Evolutionary conservation across 805 yeast genomes (phyloP), one percentile per base, ranked within the genome.

Genomic region (Myxozyma udenii): DNA sequence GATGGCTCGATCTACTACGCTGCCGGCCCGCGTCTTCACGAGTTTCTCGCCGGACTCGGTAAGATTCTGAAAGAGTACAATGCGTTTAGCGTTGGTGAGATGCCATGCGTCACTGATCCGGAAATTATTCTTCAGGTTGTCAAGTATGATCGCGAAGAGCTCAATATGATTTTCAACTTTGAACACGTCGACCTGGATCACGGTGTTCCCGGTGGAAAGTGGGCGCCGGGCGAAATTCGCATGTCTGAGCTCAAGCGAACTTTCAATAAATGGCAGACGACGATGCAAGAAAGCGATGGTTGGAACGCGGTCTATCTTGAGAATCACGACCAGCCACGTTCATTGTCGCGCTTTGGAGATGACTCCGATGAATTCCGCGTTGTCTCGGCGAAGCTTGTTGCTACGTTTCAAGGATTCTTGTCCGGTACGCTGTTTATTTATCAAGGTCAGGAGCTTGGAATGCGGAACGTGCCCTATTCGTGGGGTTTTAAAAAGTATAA

Each of bases 281-380:
- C 75, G 58, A 68, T 73, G 53, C 73, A 75, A 44, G 75, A 69
- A 19, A 73, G 78, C 16, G 83, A 79, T 57, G 80, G 79, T 16
- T 79, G 84, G 84, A 66, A 78, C 28, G 76, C 83, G 14, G 71
- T 73, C 18, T 79, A 74, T 65, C 63, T 75, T 51, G 84, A 79
- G 64, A 79, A 79, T 62, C 84, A 79, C 62, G 84, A 79, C 65
- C 83, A 77, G 61, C 77, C 83, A 12, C 71, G 83, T 62, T 68
- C 75, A 28, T 73, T 78, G 36, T 66, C 80, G 14, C 71, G 83
- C 60, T 78, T 77, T 62, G 81, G 79, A 42, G 70, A 71, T 64
- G 74, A 71, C 44, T 66, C 72, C 4, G 66, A 66, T 25, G 58
- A 65, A 45, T 51, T 62, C 65, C 64, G 74, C 41, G 68, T 61